Conservation (phyloP, 73 alveolate species). For the Tetrahymena elliotti region DNA sequence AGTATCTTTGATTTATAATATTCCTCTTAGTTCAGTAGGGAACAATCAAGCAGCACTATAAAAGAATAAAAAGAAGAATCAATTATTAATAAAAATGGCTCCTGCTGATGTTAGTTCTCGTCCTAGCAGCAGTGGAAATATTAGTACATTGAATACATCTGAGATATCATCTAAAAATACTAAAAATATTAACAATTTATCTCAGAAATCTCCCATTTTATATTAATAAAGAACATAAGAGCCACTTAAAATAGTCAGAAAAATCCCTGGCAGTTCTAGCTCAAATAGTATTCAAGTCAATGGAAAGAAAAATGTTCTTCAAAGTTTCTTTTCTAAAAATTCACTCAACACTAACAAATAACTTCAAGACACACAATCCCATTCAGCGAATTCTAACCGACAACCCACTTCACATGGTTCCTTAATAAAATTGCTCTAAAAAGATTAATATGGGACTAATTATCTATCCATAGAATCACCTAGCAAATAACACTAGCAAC, state of each 20-base stretch:
- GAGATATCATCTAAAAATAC: background rate
- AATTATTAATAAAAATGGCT: background rate
- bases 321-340: background rate
- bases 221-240: background rate
- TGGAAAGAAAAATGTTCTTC: background rate
- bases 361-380: background rate
- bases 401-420: background rate
- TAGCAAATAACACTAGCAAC: background rate
- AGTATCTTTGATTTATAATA: background rate
- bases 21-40: background rate
- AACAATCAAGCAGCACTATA: background rate
- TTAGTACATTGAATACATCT: background rate
- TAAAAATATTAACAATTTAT: background rate
- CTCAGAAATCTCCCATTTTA: background rate
- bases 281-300: background rate
- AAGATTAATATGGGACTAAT: background rate
- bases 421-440: background rate
- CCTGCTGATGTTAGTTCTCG: background rate
- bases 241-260: background rate
- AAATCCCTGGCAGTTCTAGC: background rate
- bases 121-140: background rate
- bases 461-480: background rate
- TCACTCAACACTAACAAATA: background rate
- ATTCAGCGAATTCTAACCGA: background rate
- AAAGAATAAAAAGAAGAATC: background rate